Evolutionary conservation across 768 basidiomycete genomes (phyloP).

Genomic region (Leucogyrophana mollusca): DNA sequence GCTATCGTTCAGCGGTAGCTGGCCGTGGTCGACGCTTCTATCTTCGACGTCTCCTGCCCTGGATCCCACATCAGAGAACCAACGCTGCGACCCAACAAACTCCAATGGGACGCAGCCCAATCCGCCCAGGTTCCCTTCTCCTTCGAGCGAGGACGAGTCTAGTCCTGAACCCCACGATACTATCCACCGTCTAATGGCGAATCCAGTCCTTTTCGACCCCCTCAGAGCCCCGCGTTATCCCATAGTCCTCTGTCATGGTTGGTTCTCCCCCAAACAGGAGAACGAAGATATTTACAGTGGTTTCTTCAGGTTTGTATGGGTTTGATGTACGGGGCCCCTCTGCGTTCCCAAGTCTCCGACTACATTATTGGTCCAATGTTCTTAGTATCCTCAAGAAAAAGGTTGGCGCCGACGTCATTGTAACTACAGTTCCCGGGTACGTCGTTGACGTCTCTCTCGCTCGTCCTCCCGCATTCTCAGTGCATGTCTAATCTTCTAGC

Average conservation of each 20-base stretch:
- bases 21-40: background rate
- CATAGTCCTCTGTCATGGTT: conserved; percentile 95
- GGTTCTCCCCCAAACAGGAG: conserved; percentile 19
- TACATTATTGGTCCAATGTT: conserved; percentile 95
- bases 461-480: background rate
- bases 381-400: conserved; percentile 74
- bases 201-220: conserved; percentile 79
- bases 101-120: conserved; percentile 7
- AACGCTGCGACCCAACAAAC: conserved; percentile 8
- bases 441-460: conserved; percentile 23
- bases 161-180: conserved; percentile 35
- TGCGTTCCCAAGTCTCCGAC: conserved; percentile 76
- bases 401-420: conserved; percentile 92
- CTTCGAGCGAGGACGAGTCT: conserved; percentile 14
- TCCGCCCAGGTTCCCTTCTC: background rate
- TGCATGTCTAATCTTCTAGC: conserved; percentile 36
- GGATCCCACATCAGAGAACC: background rate
- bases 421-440: conserved; percentile 91
- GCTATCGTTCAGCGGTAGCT: no score
- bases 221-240: conserved; percentile 80
- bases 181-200: conserved; percentile 69
- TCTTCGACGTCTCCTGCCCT: background rate
- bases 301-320: conserved; percentile 77
- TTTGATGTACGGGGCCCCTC: conserved; percentile 89
- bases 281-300: background rate